phyloP scores from a whole-genome alignment of 495 filamentous ascomycete genomes.

The Pyrenula aspistea region DNA sequence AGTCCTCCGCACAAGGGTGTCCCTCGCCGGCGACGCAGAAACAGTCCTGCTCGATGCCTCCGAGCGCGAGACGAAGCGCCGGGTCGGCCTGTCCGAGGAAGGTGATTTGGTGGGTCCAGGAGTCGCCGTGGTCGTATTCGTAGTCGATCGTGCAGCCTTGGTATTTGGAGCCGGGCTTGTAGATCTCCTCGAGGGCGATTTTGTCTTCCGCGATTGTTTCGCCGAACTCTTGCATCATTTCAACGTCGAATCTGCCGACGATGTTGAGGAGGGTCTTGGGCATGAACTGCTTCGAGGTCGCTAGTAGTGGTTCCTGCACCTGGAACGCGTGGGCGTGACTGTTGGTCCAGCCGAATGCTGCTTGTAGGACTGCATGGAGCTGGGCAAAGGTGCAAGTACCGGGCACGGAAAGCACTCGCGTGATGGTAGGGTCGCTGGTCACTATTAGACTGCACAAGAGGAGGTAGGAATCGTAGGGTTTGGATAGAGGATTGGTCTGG shows the following conservation, averaged over 20 bases:
- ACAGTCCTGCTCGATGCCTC: not conserved
- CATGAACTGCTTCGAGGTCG: not conserved
- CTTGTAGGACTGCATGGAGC: slow-evolving; percentile 19
- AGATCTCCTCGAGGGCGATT: not conserved
- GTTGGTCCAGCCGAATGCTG: slow-evolving; percentile 19
- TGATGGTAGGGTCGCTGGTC: slow-evolving; percentile 15
- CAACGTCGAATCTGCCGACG: not conserved
- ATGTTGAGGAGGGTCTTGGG: not conserved
- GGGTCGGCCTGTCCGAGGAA: not conserved
- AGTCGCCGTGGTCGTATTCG: slow-evolving; percentile 1
- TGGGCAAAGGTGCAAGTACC: slow-evolving; percentile 14
- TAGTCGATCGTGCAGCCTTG: not conserved
- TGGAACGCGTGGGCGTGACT: slow-evolving; percentile 9
- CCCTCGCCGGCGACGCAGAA: slow-evolving; percentile 1
- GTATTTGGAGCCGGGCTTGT: not conserved
- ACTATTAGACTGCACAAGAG: slow-evolving; percentile 3
- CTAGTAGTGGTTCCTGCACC: slow-evolving; percentile 2
- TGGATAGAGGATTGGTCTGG: not conserved
- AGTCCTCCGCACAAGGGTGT: not conserved
- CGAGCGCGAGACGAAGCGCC: not conserved
- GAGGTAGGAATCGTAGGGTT: not conserved
- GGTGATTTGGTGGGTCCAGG: not conserved
- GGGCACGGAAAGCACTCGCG: slow-evolving; percentile 22
- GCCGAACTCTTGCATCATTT: not conserved
- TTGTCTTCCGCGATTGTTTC: not conserved